A percentile compares a stretch with the other conserved stretches of the same genome.
Conservation (phyloP, 1,139 yeast genomes). For the Lodderomyces parapsilosis region DNA sequence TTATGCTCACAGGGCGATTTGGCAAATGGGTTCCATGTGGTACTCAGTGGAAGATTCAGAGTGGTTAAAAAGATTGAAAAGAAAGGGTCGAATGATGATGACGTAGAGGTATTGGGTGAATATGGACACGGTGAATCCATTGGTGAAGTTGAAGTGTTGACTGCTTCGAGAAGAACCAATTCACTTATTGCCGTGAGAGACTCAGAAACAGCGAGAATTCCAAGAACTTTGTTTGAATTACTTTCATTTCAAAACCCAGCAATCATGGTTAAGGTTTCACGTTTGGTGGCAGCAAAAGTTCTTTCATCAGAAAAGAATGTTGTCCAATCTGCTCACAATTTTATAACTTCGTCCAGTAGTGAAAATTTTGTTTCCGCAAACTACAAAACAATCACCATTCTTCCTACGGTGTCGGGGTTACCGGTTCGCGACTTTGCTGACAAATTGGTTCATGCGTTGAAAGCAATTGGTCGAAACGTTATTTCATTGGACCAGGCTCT, state of each 20-base stretch:
- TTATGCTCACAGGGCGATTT: slow-evolving; percentile 80
- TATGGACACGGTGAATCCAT: slow-evolving; percentile 93
- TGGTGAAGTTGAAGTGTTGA: slow-evolving; percentile 92
- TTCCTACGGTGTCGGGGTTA: slow-evolving; percentile 76
- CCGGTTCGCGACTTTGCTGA: slow-evolving; percentile 87
- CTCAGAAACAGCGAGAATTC: slow-evolving; percentile 90
- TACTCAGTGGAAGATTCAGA: slow-evolving; percentile 84
- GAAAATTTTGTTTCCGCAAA: slow-evolving; percentile 38
- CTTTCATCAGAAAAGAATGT: slow-evolving; percentile 21
- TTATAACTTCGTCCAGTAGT: slow-evolving; percentile 27
- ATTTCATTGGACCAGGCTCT: slow-evolving; percentile 81
- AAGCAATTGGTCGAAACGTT: slow-evolving; percentile 70
- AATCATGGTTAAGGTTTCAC: slow-evolving; percentile 84
- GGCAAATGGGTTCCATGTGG: slow-evolving; percentile 91
- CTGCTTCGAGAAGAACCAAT: slow-evolving; percentile 71
- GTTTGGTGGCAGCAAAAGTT: slow-evolving; percentile 80
- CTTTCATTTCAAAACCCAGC: slow-evolving; percentile 84
- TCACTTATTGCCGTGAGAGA: slow-evolving; percentile 89
- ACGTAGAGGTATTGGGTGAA: slow-evolving; percentile 59
- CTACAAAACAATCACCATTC: slow-evolving; percentile 78
- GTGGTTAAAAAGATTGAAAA: slow-evolving; percentile 41
- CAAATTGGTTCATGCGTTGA: slow-evolving; percentile 65
- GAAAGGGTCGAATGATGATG: slow-evolving; percentile 19
- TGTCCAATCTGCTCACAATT: slow-evolving; percentile 8
- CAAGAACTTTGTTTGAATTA: slow-evolving; percentile 83